Evolutionary conservation across 352 stramenopile genomes (phyloP).

Genomic region (Blastocystis hominis): DNA sequence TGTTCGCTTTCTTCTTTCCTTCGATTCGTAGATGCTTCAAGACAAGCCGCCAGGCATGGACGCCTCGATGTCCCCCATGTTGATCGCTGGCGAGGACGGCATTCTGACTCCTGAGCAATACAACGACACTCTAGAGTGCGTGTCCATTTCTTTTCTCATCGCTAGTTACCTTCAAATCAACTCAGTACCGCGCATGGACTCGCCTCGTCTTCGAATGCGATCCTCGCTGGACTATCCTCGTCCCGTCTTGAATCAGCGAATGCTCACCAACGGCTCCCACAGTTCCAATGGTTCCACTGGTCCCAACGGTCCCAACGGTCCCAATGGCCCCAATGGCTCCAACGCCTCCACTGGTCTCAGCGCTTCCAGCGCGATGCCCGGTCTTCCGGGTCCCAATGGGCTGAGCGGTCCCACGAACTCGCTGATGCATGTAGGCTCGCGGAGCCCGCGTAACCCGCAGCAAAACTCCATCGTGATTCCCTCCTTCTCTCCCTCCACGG

Average conservation of each 20-base stretch:
- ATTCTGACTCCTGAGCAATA: slow-evolving; percentile 47
- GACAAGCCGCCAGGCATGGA: not conserved
- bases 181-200: slow-evolving; percentile 28
- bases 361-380: too few relatives aligned
- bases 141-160: not conserved
- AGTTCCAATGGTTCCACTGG: not conserved
- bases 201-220: not conserved
- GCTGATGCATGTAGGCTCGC: not conserved
- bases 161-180: slow-evolving; percentile 50
- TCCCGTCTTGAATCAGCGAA: not conserved
- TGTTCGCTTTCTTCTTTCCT: not conserved
- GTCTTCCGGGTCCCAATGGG: too few relatives aligned
- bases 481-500: not conserved
- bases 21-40: not conserved
- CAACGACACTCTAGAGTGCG: slow-evolving; percentile 26
- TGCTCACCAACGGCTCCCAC: not conserved
- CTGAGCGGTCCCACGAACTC: not conserved
- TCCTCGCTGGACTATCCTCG: not conserved
- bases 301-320: not conserved
- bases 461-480: not conserved
- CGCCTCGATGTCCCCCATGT: not conserved
- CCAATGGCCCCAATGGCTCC: too few relatives aligned
- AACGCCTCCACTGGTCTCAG: too few relatives aligned
- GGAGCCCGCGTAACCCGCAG: not conserved
- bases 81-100: not conserved